Base-by-base conservation (phyloP, 2,329 filamentous ascomycete species). In the Tolypocladium guangdongense region DNA sequence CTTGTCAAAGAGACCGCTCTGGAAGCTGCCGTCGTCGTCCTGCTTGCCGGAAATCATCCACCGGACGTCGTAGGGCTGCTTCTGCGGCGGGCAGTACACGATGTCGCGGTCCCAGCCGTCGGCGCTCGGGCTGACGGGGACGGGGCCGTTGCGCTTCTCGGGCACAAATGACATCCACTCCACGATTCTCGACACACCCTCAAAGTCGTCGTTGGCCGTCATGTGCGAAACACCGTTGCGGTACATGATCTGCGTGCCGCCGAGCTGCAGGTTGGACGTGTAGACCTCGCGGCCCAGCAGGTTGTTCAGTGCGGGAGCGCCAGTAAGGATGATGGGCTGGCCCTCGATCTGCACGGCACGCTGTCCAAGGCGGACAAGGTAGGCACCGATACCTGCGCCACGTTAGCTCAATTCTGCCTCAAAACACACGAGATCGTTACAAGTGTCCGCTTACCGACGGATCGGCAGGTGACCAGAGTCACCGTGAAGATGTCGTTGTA, bases 161-260 rank as follows among this genome's bases (percentile, higher is more conserved):
- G 93, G 93, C 33, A 99, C 88, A 66, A 90, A 99, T 2, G 92
- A 93, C 80, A 99, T 83, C 93, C 93, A 99, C 69, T 95, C 87
- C 50, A 97, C 90, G 67, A 99, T 97, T 80, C 95, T 95, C 65
- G 88, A 90, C 24, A 99, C 88, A 82, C 93, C 93, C 65, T 92
- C 91, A 64, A 99, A 97, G 75, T 99, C 93, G 66, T 99, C 92
- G 62, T 87, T 88, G 65, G 93, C 93, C 61, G 92, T 96, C 88
- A 97, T 92, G 78, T 99, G 93, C 24, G 93, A 97, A 43, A 99
- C 93, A 83, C 93, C 93, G 70, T 99, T 99, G 76, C 89, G 91
- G 83, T 99, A 97, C 93, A 99, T 99, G 81, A 99, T 99, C 74
- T 99, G 93, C n/a, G 93, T 99, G 63, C 93, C 93, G 84, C 93